Evolutionary conservation across 176 grass and related monocot genomes (phyloP).

Genomic region (Echinochloa phyllopogon): DNA sequence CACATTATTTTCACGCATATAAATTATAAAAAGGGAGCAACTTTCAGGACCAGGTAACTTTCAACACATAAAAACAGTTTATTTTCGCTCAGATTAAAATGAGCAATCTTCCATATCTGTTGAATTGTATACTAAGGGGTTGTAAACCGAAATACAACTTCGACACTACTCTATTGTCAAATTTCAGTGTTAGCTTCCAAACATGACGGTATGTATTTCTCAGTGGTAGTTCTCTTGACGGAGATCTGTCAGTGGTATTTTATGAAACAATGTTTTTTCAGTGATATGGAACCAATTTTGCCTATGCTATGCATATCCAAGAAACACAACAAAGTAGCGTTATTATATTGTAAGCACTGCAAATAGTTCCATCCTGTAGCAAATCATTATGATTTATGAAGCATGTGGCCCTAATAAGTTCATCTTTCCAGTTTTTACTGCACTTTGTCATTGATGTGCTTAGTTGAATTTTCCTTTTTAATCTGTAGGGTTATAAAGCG

Average conservation of each 20-base stretch:
- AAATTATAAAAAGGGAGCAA: neutral
- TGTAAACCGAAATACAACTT: neutral
- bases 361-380: neutral
- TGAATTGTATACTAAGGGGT: neutral
- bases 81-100: neutral
- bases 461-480: neutral
- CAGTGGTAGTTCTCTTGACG: no score
- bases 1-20: neutral
- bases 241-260: no score
- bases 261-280: no score
- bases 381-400: neutral
- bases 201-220: no score
- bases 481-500: slow-evolving; percentile 49
- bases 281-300: no score
- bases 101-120: neutral
- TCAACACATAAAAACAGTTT: neutral
- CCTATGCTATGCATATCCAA: neutral
- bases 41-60: neutral
- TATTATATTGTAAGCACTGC: neutral
- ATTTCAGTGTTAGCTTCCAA: no score
- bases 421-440: neutral
- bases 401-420: neutral
- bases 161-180: no score
- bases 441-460: neutral
- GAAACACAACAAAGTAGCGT: neutral